A percentile compares a stretch with the other conserved stretches of the same genome.
Evolutionary conservation across 2,329 filamentous ascomycete species (phyloP).

Genomic region (Zasmidium citrigriseum): DNA sequence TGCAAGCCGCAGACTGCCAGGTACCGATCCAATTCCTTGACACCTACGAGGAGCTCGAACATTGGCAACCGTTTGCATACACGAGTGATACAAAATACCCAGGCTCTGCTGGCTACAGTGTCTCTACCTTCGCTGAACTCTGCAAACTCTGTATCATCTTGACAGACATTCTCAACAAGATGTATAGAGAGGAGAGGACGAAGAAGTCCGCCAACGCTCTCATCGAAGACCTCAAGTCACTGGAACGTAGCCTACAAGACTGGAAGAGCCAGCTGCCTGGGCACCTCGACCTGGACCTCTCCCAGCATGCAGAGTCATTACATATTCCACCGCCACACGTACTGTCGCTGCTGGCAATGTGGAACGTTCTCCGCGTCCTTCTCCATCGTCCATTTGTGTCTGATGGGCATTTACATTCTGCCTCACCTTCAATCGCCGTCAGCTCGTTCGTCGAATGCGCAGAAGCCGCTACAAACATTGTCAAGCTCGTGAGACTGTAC

Average conservation of each 20-base stretch:
- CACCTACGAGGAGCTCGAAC: constrained; percentile 55
- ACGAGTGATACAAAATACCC: constrained; percentile 5
- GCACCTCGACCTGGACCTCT: constrained; percentile 9
- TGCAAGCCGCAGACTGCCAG: constrained; percentile 49
- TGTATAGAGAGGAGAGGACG: constrained; percentile 11
- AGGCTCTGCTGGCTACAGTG: constrained; percentile 13
- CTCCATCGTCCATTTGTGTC: constrained; percentile 57
- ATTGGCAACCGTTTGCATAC: constrained; percentile 48
- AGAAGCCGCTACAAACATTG: constrained; percentile 49
- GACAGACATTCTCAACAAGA: constrained; percentile 14
- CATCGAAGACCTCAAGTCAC: constrained; percentile 7
- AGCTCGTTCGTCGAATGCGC: constrained; percentile 50
- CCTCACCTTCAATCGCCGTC: constrained; percentile 41
- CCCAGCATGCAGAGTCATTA: background rate
- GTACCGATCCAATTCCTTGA: constrained; percentile 53
- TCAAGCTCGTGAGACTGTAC: constrained; percentile 47
- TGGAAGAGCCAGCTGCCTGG: constrained; percentile 12
- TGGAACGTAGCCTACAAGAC: constrained; percentile 6
- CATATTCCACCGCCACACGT: constrained; percentile 14
- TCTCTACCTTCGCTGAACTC: constrained; percentile 14
- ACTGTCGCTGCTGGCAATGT: constrained; percentile 40
- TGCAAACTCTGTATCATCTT: constrained; percentile 14
- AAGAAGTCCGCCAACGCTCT: constrained; percentile 4
- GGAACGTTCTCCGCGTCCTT: constrained; percentile 55
- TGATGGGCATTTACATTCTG: constrained; percentile 51